A percentile compares a stretch with the other conserved stretches of the same genome.
phyloP scores from a whole-genome alignment of 2,329 filamentous ascomycete species.

The Cryphonectria naterciae region DNA sequence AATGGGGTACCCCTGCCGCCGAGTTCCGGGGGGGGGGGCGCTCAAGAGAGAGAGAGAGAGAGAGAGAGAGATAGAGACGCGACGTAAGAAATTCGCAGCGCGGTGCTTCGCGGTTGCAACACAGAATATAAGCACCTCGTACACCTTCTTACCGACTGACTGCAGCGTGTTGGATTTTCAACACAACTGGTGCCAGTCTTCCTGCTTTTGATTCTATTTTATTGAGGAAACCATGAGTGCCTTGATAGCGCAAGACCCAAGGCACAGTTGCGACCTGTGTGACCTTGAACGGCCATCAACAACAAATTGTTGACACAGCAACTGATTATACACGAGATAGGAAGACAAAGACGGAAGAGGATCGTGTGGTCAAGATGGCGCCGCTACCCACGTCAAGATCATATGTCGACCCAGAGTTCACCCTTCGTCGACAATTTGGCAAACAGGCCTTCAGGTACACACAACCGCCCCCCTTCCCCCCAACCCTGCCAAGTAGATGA shows the following conservation, averaged over 20 bases:
- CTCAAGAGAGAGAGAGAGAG: neutral
- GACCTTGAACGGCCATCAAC: constrained; percentile 10
- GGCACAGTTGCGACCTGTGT: constrained; percentile 15
- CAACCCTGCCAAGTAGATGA: neutral
- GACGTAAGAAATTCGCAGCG: neutral
- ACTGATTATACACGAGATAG: no score
- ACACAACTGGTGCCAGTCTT: neutral
- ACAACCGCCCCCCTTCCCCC: neutral
- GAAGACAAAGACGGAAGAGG: neutral
- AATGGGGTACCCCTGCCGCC: neutral
- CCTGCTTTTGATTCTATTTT: neutral
- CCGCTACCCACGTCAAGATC: constrained; percentile 51
- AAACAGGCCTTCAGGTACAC: constrained; percentile 72
- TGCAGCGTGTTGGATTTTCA: neutral
- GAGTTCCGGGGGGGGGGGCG: neutral
- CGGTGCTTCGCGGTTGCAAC: neutral
- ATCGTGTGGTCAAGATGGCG: constrained; percentile 40
- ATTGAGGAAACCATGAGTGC: constrained; percentile 14
- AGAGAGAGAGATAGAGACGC: neutral
- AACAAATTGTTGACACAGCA: neutral
- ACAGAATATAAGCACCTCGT: neutral
- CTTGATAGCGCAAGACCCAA: constrained; percentile 20
- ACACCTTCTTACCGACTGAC: neutral
- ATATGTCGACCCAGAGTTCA: constrained; percentile 72
- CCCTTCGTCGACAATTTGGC: constrained; percentile 72